Evolutionary conservation across 2,329 filamentous ascomycete species (phyloP), one percentile per base, ranked within the genome.

Genomic region (Neopestalotiopsis sp.): DNA sequence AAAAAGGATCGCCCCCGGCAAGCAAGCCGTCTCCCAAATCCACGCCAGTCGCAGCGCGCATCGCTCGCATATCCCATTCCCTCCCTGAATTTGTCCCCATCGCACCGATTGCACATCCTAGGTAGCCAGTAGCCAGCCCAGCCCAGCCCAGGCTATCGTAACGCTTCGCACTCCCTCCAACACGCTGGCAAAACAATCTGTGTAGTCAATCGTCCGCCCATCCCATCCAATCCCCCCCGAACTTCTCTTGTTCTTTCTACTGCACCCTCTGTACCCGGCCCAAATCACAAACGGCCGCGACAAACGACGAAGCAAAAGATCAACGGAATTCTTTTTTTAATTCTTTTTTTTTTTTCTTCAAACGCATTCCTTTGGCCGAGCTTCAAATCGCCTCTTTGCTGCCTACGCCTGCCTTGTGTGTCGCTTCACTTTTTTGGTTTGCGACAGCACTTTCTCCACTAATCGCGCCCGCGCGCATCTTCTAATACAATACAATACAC

Each of bases 391-490:
- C 30, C 34, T 12, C 34, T 34, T 40, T 34, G 45, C 45, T 53
- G 45, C 45, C n/a, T 67, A 32, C 40, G 17, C 7, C n/a, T 62
- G 17, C 7, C n/a, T 62, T 30, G 66, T 53, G 66, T 53, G 58
- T 67, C 58, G 58, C 66, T 56, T 62, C 58, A 53, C n/a, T 53
- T 38, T 28, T 67, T 62, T 38, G 66, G 61, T 34, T 49, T 64
- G 38, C 61, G 38, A 64, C n/a, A 56, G 49, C 65, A 59, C 20
- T 53, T 53, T 67, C 57, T 34, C 57, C 66, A 67, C 66, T 57
- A 67, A 57, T 73, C 70, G 70, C 71, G 71, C 71, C 20, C 28
- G n/a, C 32, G n/a, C 38, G 20, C 34, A 53, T n/a, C 57, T 70
- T 70, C 66, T 71, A 71, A 70, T 70, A 38, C 34, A 38, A 38